A percentile compares a stretch with the other conserved stretches of the same genome.
Evolutionary conservation across 1,139 yeast species (phyloP).

Genomic region (Yamadazyma atlantica): DNA sequence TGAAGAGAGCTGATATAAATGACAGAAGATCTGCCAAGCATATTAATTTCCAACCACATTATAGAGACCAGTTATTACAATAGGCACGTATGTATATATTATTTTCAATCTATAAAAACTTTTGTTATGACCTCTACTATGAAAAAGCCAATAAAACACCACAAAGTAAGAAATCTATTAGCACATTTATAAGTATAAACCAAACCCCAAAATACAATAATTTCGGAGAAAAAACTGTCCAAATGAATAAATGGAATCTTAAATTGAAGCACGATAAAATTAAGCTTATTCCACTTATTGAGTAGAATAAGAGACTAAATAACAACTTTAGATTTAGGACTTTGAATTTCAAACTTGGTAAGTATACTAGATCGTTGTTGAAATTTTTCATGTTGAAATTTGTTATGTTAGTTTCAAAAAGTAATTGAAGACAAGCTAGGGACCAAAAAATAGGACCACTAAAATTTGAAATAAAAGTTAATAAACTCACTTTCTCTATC

Average conservation of each 20-base stretch:
- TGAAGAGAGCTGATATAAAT: slow-evolving; percentile 63
- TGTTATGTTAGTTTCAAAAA: slow-evolving; percentile 31
- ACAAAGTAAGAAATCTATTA: slow-evolving; percentile 36
- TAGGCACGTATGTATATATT: slow-evolving; percentile 24
- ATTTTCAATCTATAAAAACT: slow-evolving; percentile 2
- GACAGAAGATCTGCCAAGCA: slow-evolving; percentile 81
- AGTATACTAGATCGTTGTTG: slow-evolving; percentile 10
- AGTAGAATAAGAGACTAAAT: slow-evolving; percentile 51
- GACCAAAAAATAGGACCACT: slow-evolving; percentile 87
- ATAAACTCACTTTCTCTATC: slow-evolving; percentile 68
- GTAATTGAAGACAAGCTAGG: slow-evolving; percentile 47
- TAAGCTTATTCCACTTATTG: slow-evolving; percentile 57
- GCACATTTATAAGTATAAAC: slow-evolving; percentile 53
- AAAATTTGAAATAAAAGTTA: slow-evolving; percentile 83
- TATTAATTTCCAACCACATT: slow-evolving; percentile 86
- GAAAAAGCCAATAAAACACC: slow-evolving; percentile 12
- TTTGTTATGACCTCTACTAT: slow-evolving; percentile 2
- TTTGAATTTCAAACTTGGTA: slow-evolving; percentile 21
- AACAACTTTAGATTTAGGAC: slow-evolving; percentile 30
- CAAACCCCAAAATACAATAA: slow-evolving; percentile 78
- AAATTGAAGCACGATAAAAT: slow-evolving; percentile 69
- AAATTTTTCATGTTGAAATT: slow-evolving; percentile 14
- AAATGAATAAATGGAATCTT: slow-evolving; percentile 84
- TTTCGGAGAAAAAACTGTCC: slow-evolving; percentile 98
- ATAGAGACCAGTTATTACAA: slow-evolving; percentile 87